Percentiles rank a stretch among this genome's conserved stretches.
phyloP scores from a whole-genome alignment of 306 rosid genomes.

The Myrica gale region DNA sequence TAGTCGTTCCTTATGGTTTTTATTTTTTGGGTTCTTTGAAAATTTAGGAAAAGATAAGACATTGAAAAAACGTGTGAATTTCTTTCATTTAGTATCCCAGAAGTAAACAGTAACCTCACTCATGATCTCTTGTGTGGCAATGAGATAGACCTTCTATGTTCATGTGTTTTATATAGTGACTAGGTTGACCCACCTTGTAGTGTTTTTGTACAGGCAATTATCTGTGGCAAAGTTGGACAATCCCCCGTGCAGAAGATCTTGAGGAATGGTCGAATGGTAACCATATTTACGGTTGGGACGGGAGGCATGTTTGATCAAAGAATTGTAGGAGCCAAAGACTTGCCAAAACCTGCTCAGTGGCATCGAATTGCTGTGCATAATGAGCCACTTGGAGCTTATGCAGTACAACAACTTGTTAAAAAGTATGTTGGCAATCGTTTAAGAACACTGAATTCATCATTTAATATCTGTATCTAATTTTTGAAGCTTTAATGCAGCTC shows the following conservation, averaged over 20 bases:
- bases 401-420: constrained; percentile 76
- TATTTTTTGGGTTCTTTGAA: neutral
- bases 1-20: neutral
- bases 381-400: constrained; percentile 75
- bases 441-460: constrained; percentile 13
- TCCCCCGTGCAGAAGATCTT: constrained; percentile 89
- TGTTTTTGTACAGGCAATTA: constrained; percentile 63
- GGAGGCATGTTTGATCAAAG: constrained; percentile 98
- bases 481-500: constrained; percentile 63
- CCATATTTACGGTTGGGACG: constrained; percentile 91
- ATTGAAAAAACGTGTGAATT: neutral
- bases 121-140: neutral
- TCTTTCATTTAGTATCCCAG: neutral
- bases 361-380: constrained; percentile 94
- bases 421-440: constrained; percentile 44
- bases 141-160: constrained; percentile 1
- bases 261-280: constrained; percentile 74
- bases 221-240: constrained; percentile 97
- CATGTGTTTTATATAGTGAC: constrained; percentile 13
- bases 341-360: constrained; percentile 92
- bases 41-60: neutral
- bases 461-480: constrained; percentile 37
- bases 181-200: constrained; percentile 25
- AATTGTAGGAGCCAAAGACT: constrained; percentile 45
- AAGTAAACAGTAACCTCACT: too few species aligned